Conservation (phyloP, 495 filamentous ascomycete species). For the Penicillium tannophilum region DNA sequence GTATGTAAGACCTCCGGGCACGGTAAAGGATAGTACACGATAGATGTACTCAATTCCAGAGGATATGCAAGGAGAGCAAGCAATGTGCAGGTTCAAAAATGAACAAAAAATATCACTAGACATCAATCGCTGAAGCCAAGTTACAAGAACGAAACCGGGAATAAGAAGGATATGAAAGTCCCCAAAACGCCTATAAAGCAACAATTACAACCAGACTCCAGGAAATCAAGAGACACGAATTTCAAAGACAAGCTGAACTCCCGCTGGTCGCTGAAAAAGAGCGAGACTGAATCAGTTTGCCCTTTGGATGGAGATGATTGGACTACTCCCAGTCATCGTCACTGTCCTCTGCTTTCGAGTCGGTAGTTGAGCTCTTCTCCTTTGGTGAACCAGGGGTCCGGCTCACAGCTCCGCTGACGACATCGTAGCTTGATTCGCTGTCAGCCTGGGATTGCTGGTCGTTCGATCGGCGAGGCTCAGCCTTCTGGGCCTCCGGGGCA, state of each 20-base stretch:
- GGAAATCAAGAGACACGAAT: conserved; percentile 16
- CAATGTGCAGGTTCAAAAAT: conserved; percentile 21
- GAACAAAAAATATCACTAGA: conserved; percentile 15
- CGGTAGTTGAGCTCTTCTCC: conserved; percentile 55
- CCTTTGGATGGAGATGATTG: no score
- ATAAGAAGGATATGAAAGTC: conserved; percentile 17
- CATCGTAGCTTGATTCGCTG: conserved; percentile 91
- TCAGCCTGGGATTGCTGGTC: conserved; percentile 83
- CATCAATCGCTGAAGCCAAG: conserved; percentile 27
- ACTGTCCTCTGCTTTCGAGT: conserved; percentile 58
- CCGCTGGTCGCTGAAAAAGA: not conserved
- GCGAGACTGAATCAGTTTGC: not conserved
- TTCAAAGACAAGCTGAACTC: not conserved
- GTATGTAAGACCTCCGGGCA: not conserved
- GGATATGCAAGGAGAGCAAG: conserved; percentile 19
- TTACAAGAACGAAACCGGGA: conserved; percentile 20
- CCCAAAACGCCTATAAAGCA: conserved; percentile 24
- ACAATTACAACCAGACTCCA: conserved; percentile 25
- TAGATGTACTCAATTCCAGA: conserved; percentile 8
- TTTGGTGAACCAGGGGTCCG: conserved; percentile 77
- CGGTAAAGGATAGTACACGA: not conserved
- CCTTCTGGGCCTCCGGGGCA: conserved; percentile 49
- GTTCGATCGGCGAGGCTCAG: conserved; percentile 76
- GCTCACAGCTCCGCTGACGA: conserved; percentile 85
- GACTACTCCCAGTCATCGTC: conserved; percentile 84